Conservation (phyloP, 768 basidiomycete species). For the Neoboletus subvelutipes region DNA sequence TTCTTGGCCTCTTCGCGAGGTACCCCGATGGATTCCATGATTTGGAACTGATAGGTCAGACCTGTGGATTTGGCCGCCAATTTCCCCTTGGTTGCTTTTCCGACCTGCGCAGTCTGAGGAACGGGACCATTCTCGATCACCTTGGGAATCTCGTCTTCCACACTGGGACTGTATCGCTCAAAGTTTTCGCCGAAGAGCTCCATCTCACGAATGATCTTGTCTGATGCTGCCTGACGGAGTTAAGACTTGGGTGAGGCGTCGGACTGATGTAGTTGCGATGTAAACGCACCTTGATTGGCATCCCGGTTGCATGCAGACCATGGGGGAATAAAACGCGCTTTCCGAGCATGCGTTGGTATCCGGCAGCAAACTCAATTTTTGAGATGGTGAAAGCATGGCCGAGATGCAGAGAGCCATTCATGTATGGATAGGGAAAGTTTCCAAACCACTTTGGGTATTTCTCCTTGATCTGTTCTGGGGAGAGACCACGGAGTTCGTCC, state of each 20-base stretch:
- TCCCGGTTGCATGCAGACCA: constrained; percentile 95
- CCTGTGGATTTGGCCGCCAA: constrained; percentile 91
- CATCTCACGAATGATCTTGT: constrained; percentile 97
- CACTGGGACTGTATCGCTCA: constrained; percentile 48
- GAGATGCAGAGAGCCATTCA: constrained; percentile 96
- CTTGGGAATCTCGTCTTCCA: constrained; percentile 44
- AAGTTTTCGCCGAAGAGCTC: constrained; percentile 94
- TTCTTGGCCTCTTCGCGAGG: constrained; percentile 89
- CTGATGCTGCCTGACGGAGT: constrained; percentile 77
- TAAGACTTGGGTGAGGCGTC: neutral
- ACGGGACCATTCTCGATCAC: constrained; percentile 42
- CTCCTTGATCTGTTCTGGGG: constrained; percentile 62
- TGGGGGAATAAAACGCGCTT: constrained; percentile 96
- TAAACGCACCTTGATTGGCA: constrained; percentile 93
- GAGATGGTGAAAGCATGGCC: constrained; percentile 98
- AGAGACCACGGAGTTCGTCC: constrained; percentile 62
- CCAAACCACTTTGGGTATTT: constrained; percentile 97
- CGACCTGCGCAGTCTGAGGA: constrained; percentile 48
- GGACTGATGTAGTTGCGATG: neutral
- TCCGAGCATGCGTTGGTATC: constrained; percentile 92
- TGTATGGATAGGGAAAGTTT: constrained; percentile 94
- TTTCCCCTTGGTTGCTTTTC: constrained; percentile 95
- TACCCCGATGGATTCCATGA: constrained; percentile 92
- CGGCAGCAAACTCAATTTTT: constrained; percentile 95
- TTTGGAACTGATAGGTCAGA: constrained; percentile 96